Evolutionary conservation across 1,139 yeast genomes (phyloP), one percentile per base, ranked within the genome.

Genomic region (Taiozyma sp.): DNA sequence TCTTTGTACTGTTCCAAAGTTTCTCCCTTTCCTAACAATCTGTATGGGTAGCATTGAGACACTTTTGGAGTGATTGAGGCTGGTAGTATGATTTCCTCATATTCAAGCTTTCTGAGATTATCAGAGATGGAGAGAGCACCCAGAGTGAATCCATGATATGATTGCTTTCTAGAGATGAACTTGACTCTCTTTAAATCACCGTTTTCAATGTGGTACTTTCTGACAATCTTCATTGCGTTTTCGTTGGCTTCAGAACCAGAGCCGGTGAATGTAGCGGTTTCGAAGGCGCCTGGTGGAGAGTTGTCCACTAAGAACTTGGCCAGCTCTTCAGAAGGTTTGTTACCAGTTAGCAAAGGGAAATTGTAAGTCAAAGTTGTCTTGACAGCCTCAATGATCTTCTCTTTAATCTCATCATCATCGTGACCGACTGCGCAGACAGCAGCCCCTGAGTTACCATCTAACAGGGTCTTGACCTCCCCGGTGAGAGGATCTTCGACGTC

Each of bases 161-260:
- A 73, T 51, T 75, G 75, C 24, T 66, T 68, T 67, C 85, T 73
- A 6, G 80, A 73, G 50, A 81, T 75, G 53, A 75, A 75, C 59
- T 75, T 77, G 59, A 66, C 62, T 62, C 81, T 75, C 53, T 74
- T 67, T 22, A 71, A 66, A 53, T 77, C 74, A 47, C 79, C 78
- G 51, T 64, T 72, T 62, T 78, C 83, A 50, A 72, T 58, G 63
- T 73, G 77, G 64, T 80, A 80, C 62, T 80, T 85, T 62, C 80
- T 76, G 49, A 74, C 71, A 51, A 80, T 72, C 65, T 79, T 78
- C 65, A 80, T 60, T 9, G 82, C 81, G 60, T 77, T 78, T 62
- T 80, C 85, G 60, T 77, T 80, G 29, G 83, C 70, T 64, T 80
- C 85, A 19, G 84, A 79, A 37, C 85, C 85, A 4, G 84, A 80